Percentiles rank a stretch among this genome's conserved stretches.
Conservation (phyloP, 1,284 basidiomycete species). For the Retiboletus flavoniger region DNA sequence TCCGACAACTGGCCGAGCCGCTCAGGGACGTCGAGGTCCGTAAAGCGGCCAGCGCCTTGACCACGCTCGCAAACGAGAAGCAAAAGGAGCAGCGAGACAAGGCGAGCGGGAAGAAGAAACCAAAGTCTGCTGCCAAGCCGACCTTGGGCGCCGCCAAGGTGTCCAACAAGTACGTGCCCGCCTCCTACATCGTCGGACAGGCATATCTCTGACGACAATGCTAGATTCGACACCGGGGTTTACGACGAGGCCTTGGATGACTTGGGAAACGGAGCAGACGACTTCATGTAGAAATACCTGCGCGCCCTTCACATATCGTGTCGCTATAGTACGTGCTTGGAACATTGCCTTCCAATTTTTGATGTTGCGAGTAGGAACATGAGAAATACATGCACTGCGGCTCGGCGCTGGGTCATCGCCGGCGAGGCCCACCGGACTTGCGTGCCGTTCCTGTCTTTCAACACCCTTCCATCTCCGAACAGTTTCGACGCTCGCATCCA, state of each 20-base stretch:
- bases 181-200: neutral
- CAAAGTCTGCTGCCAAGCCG: constrained; percentile 69
- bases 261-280: constrained; percentile 64
- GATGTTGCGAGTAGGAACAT: neutral
- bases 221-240: constrained; percentile 72
- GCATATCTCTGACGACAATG: neutral
- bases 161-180: constrained; percentile 52
- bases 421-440: constrained; percentile 69
- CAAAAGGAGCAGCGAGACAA: constrained; percentile 86
- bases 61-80: constrained; percentile 90
- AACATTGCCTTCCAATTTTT: constrained; percentile 12
- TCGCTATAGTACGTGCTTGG: constrained; percentile 11
- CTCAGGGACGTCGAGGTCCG: constrained; percentile 87
- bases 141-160: constrained; percentile 70
- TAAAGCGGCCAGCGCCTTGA: constrained; percentile 79
- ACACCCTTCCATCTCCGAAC: too few species aligned
- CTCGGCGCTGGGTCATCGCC: constrained; percentile 61
- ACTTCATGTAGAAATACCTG: constrained; percentile 66
- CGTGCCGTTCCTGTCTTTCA: constrained; percentile 59
- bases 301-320: constrained; percentile 13
- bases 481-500: constrained; percentile 76
- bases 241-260: constrained; percentile 89
- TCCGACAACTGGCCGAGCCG: constrained; percentile 67
- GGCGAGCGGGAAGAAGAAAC: constrained; percentile 86
- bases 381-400: neutral